Evolutionary conservation across 2,329 filamentous ascomycete species (phyloP), one percentile per base, ranked within the genome.

Genomic region (Cladophialophora exuberans): DNA sequence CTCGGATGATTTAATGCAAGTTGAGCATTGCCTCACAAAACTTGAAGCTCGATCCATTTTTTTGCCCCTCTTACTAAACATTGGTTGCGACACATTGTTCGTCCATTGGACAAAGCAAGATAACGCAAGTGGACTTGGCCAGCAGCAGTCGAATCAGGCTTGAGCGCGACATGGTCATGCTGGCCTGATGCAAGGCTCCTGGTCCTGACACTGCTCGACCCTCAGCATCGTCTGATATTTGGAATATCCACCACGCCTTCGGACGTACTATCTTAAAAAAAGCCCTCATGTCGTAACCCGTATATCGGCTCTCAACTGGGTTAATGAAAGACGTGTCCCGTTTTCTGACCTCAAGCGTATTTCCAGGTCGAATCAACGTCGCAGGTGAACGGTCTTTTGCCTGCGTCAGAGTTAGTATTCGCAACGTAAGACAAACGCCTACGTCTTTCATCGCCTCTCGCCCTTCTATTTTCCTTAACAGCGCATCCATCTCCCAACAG

Each of bases 161-260:
- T n/a, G n/a, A n/a, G n/a, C n/a, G n/a, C n/a, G n/a, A n/a, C n/a
- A n/a, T n/a, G n/a, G n/a, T 31, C 30, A 22, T 41, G 22, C 33
- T 49, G 2, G 35, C 39, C 35, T 49, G 33, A 49, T 30, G 33
- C 35, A 41, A 41, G 31, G 46, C 46, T 42, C 23, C 15, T 13
- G 10, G 31, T 47, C 31, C 17, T n/a, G n/a, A n/a, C n/a, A n/a
- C n/a, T n/a, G n/a, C n/a, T n/a, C n/a, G n/a, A n/a, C n/a, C n/a
- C n/a, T n/a, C n/a, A n/a, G n/a, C n/a, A n/a, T n/a, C n/a, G n/a
- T n/a, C n/a, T n/a, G n/a, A n/a, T n/a, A n/a, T n/a, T n/a, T n/a
- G n/a, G n/a, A n/a, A 31, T 28, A 39, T 49, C 3, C n/a, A 38
- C 17, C 4, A 4, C 15, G 18, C 17, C 22, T 22, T 23, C 39